Evolutionary conservation across 371 early-diverging fungal species (phyloP).

Genomic region (Mortierella polycephala): DNA sequence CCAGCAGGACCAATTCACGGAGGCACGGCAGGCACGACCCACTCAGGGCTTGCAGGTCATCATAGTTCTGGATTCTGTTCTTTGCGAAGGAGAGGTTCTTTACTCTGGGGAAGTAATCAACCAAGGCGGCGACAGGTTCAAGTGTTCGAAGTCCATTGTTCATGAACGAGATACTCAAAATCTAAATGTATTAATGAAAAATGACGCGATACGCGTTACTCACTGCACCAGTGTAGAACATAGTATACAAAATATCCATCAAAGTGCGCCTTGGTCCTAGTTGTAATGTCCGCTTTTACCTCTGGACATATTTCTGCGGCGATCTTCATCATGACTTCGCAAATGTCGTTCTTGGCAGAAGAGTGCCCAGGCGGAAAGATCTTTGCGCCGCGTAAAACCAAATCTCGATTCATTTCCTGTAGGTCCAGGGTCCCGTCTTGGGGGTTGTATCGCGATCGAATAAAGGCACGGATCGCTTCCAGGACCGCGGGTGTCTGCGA

Average conservation of each 20-base stretch:
- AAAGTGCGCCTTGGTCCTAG: background rate
- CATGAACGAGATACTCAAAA: slow-evolving; percentile 30
- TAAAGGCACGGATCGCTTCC: slow-evolving; percentile 26
- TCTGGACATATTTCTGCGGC: slow-evolving; percentile 45
- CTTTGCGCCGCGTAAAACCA: slow-evolving; percentile 17
- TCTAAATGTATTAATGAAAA: slow-evolving; percentile 4
- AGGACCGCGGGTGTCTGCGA: background rate
- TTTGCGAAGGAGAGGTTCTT: slow-evolving; percentile 30
- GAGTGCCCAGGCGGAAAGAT: slow-evolving; percentile 25
- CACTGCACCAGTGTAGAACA: background rate
- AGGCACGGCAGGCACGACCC: slow-evolving; percentile 26
- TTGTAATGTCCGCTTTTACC: slow-evolving; percentile 7
- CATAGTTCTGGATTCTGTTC: slow-evolving; percentile 21
- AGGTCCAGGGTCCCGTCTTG: slow-evolving; percentile 33
- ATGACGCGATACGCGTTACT: background rate
- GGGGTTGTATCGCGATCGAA: slow-evolving; percentile 20
- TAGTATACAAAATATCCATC: background rate
- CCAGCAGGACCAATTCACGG: slow-evolving; percentile 34
- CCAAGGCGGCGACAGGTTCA: slow-evolving; percentile 18
- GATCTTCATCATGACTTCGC: slow-evolving; percentile 36
- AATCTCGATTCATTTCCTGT: slow-evolving; percentile 31
- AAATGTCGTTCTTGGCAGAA: slow-evolving; percentile 20
- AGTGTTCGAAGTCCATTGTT: slow-evolving; percentile 32
- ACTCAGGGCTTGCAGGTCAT: slow-evolving; percentile 28
- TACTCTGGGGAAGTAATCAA: slow-evolving; percentile 31